These are phyloP conservation scores for Ilex asprella DNA, from an alignment of 257 asterid species.

Conservation along the genomic window DNA sequence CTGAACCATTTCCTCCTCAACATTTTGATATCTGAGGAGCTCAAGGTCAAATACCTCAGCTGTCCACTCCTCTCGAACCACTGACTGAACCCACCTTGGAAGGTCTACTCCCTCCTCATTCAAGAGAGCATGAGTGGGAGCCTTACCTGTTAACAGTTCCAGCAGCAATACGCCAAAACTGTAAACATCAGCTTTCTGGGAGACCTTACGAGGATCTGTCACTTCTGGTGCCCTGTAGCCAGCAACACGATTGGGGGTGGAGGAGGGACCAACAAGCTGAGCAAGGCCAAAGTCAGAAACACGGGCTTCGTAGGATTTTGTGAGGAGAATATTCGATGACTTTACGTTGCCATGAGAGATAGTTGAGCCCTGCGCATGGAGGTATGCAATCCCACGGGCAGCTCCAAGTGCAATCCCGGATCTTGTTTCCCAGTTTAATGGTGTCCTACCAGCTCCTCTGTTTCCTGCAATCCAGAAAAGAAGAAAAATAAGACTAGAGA, in stretches of 20 bases:
- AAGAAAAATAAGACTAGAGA: no score
- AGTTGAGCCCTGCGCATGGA: conserved; percentile 38
- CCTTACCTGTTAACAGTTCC: conserved; percentile 45
- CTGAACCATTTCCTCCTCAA: conserved; percentile 47
- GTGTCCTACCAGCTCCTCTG: conserved; percentile 43
- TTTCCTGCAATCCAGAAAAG: conserved; percentile 20
- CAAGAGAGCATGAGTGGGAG: conserved; percentile 32
- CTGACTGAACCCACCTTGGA: conserved; percentile 48
- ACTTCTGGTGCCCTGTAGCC: conserved; percentile 52
- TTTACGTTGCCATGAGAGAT: conserved; percentile 48
- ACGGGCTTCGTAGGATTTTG: conserved; percentile 29
- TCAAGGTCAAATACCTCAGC: conserved; percentile 43
- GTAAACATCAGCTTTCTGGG: conserved; percentile 47
- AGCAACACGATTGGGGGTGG: conserved; percentile 35
- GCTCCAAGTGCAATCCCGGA: conserved; percentile 40
- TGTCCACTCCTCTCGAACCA: conserved; percentile 42
- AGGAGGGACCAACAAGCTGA: conserved; percentile 34
- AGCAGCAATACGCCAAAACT: conserved; percentile 43
- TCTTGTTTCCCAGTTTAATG: conserved; percentile 50
- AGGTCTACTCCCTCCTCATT: conserved; percentile 45
- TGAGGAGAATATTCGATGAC: conserved; percentile 48
- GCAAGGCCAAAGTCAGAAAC: conserved; percentile 47
- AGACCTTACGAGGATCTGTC: conserved; percentile 37
- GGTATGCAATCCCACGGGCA: conserved; percentile 39
- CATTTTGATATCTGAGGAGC: conserved; percentile 34